These are phyloP conservation scores for Fomitopsis betulina DNA, from an alignment of 1,284 basidiomycete genomes.

Conservation along the genomic window DNA sequence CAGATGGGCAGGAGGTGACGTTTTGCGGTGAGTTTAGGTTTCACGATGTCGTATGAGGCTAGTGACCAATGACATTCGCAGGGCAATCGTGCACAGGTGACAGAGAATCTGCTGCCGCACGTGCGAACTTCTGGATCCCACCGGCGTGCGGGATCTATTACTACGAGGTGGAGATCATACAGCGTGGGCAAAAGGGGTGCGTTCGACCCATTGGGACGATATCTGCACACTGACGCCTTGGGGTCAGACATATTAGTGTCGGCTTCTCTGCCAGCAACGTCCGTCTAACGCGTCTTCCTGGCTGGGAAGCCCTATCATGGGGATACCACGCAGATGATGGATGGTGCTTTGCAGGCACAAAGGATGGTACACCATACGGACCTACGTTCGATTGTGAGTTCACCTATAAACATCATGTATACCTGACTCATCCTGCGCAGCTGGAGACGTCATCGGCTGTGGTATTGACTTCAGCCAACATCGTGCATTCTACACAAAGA, in stretches of 20 bases:
- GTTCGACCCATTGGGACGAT: constrained; percentile 20
- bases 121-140: constrained; percentile 73
- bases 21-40: constrained; percentile 47
- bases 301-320: constrained; percentile 89
- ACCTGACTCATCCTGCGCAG: constrained; percentile 32
- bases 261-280: constrained; percentile 57
- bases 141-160: constrained; percentile 86
- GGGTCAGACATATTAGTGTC: constrained; percentile 71
- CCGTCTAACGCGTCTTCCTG: constrained; percentile 73
- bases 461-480: constrained; percentile 83
- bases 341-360: constrained; percentile 69
- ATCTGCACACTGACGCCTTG: background rate
- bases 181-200: constrained; percentile 77
- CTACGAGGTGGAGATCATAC: constrained; percentile 80
- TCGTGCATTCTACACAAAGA: constrained; percentile 87
- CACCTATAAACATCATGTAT: background rate
- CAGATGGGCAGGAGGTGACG: constrained; percentile 67
- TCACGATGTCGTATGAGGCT: background rate
- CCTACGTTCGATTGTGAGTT: constrained; percentile 69
- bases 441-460: constrained; percentile 83
- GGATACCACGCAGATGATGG: constrained; percentile 96
- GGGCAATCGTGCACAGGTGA: constrained; percentile 59
- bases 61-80: constrained; percentile 17
- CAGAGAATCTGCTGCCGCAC: constrained; percentile 77
- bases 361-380: constrained; percentile 69